Evolutionary conservation across 2,329 filamentous ascomycete species (phyloP).

Genomic region (Fusarium protoensiforme): DNA sequence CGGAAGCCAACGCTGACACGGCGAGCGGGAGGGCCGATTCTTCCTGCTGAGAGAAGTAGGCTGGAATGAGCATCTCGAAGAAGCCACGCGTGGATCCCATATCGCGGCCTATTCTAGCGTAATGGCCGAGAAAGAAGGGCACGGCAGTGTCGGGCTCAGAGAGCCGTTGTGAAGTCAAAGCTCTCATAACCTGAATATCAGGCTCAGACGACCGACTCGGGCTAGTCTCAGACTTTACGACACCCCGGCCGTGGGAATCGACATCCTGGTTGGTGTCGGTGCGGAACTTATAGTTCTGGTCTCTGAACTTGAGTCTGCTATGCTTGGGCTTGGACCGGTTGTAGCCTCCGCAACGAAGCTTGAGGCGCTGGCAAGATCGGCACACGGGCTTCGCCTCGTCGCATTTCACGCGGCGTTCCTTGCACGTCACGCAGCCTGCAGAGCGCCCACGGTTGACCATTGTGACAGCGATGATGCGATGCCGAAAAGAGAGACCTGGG

Average conservation of each 20-base stretch:
- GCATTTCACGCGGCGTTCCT: neutral
- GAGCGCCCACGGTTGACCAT: neutral
- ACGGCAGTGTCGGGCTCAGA: neutral
- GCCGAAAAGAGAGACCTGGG: neutral
- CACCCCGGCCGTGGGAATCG: neutral
- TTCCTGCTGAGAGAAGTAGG: neutral
- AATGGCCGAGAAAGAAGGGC: neutral
- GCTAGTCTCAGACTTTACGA: neutral
- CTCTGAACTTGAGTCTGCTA: neutral
- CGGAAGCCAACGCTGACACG: neutral
- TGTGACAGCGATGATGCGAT: neutral
- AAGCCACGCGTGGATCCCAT: neutral
- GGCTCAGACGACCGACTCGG: neutral
- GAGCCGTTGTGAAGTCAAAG: neutral
- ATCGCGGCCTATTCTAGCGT: neutral
- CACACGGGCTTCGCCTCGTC: neutral
- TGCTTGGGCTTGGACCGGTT: neutral
- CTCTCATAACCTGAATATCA: neutral
- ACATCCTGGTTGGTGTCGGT: neutral
- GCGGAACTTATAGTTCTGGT: neutral
- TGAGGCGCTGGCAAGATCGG: neutral
- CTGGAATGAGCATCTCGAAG: neutral
- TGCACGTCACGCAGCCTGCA: neutral
- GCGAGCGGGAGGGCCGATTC: neutral
- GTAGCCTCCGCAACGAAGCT: neutral